Conservation (phyloP, 164 flowering plant species). For the Stephania japonica region DNA sequence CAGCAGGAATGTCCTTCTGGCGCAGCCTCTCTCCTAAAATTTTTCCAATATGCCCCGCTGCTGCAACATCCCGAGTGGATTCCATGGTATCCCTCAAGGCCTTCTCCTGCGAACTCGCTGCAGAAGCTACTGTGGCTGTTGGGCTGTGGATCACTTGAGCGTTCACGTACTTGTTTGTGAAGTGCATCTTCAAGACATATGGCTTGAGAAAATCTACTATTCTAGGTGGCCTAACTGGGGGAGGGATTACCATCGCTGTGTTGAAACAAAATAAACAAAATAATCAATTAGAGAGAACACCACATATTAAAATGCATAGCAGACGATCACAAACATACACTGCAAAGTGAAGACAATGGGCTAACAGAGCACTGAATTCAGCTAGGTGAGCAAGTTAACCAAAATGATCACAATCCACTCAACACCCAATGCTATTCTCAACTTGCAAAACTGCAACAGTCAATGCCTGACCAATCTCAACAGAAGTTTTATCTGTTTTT, state of each 20-base stretch:
- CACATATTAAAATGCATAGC: neutral
- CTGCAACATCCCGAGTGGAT: conserved; percentile 65
- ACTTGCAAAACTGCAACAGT: no score
- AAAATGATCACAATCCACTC: no score
- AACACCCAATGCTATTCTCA: no score
- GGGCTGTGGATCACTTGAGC: conserved; percentile 81
- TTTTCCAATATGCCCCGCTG: conserved; percentile 77
- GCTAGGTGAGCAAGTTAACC: no score
- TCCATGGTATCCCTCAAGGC: conserved; percentile 48
- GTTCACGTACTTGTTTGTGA: conserved; percentile 72
- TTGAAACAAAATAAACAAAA: neutral
- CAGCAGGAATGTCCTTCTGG: conserved; percentile 65
- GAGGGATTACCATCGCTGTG: conserved; percentile 66
- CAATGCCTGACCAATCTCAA: neutral
- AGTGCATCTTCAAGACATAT: conserved; percentile 75
- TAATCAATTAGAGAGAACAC: neutral
- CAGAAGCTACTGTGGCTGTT: conserved; percentile 70
- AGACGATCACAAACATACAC: neutral
- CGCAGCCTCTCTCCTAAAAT: conserved; percentile 63
- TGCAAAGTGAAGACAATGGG: neutral
- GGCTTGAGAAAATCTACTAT: conserved; percentile 64
- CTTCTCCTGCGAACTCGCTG: conserved; percentile 84
- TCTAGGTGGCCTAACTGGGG: conserved; percentile 58
- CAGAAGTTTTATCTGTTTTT: no score
- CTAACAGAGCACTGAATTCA: no score